These are phyloP conservation scores for Drosera spatulata DNA, from an alignment of 179 eudicot genomes.

Conservation along the genomic window DNA sequence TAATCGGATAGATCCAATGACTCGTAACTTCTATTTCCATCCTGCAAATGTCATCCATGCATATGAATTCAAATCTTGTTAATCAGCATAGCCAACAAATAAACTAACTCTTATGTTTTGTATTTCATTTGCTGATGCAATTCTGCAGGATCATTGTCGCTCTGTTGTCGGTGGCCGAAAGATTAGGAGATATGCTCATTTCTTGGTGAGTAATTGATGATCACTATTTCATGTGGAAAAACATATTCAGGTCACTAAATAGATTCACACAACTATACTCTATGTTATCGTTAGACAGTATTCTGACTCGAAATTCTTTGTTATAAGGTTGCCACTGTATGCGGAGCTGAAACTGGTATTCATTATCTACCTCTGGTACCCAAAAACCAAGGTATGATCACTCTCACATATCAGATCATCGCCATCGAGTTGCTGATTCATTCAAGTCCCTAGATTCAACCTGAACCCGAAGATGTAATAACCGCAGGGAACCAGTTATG, in stretches of 20 bases:
- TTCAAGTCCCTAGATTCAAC: background rate
- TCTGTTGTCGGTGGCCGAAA: constrained; percentile 49
- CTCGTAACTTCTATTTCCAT: no score
- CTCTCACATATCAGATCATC: no score
- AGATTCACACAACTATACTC: background rate
- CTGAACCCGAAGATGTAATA: background rate
- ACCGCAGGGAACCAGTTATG: constrained; percentile 50
- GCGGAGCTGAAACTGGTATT: constrained; percentile 76
- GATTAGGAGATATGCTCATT: constrained; percentile 52
- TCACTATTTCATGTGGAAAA: background rate
- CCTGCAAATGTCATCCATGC: no score
- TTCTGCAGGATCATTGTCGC: constrained; percentile 71
- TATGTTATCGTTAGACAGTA: background rate
- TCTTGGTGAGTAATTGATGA: constrained; percentile 47
- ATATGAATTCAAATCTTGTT: background rate
- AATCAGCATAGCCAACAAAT: background rate
- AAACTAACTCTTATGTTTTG: background rate
- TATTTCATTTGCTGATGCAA: background rate
- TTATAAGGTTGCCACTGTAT: constrained; percentile 68
- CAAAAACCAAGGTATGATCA: constrained; percentile 61
- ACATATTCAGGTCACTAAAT: background rate
- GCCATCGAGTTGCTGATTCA: background rate
- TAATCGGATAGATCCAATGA: no score
- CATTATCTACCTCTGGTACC: constrained; percentile 87
- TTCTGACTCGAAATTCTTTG: background rate